Evolutionary conservation across 768 basidiomycete species (phyloP), one percentile per base, ranked within the genome.

Genomic region (Leccinellum luteum): DNA sequence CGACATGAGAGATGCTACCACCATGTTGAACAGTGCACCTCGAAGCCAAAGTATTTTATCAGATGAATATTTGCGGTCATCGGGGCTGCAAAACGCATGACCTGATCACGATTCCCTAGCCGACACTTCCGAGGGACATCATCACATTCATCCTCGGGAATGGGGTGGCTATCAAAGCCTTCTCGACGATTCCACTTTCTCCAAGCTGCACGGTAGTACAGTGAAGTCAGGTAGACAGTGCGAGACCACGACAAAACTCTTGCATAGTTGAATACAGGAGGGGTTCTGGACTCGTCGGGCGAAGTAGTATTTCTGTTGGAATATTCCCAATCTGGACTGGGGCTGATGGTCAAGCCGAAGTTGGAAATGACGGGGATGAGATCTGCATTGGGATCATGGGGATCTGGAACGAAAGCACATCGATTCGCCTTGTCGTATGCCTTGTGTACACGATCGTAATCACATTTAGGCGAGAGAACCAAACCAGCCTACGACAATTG

Each of bases 1-100:
- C 10, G 72, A 55, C 43, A 70, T 61, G 10, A 67, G 0, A 1
- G 73, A 70, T 28, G 75, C 73, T 14, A 69, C 27, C 10, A 65
- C 6, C 54, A 74, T 68, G 41, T 74, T 64, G 14, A 30, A 54
- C 21, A 69, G 27, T 6, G 68, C 43, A 1, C 64, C 64, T 0
- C 49, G 62, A 9, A 65, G 69, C 70, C 67, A 67, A 32, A 63
- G 54, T 58, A 53, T 19, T 3, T 30, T 5, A 0, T 28, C 28
- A 19, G 27, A 12, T 0, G 49, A 23, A 31, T 23, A 41, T 31
- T 55, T 55, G 14, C 21, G 56, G n/a, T 30, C 1, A 55, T 43
- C 51, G 0, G 59, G 58, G 0, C 1, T 45, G 51, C 69, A 73
- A 15, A 71, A 2, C 23, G 27, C 12, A 63, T 51, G 2, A 69